These are phyloP conservation scores for Globisporangium heterothallicum DNA, from an alignment of 352 stramenopile genomes.

Conservation along the genomic window DNA sequence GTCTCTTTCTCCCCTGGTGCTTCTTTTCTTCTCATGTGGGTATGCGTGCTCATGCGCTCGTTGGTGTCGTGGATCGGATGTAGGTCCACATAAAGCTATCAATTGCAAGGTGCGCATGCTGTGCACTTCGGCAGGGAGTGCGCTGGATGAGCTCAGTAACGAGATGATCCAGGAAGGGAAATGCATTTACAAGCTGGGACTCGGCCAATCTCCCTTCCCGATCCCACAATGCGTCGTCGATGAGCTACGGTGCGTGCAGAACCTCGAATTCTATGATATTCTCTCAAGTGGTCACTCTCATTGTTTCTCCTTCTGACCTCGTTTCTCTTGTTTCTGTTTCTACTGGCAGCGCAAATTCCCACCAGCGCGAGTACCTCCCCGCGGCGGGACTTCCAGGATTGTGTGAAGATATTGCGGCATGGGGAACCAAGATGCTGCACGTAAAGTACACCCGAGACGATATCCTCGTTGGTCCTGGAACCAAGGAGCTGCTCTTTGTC, in stretches of 20 bases:
- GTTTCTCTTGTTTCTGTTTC: background rate
- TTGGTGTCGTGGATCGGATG: background rate
- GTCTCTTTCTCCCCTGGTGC: background rate
- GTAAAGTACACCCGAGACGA: slow-evolving; percentile 68
- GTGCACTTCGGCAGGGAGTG: slow-evolving; percentile 68
- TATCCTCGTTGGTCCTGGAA: slow-evolving; percentile 83
- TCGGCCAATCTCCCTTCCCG: slow-evolving; percentile 85
- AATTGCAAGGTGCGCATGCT: slow-evolving; percentile 87
- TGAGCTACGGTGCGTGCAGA: slow-evolving; percentile 68
- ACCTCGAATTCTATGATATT: slow-evolving; percentile 16
- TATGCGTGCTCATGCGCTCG: background rate
- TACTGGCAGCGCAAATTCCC: slow-evolving; percentile 55
- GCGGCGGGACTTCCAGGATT: slow-evolving; percentile 71
- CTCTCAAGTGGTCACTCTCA: background rate
- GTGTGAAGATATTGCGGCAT: slow-evolving; percentile 72
- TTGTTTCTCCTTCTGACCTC: background rate
- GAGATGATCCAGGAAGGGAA: slow-evolving; percentile 78
- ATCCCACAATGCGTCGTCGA: slow-evolving; percentile 85
- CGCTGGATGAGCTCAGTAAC: slow-evolving; percentile 83
- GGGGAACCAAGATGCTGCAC: slow-evolving; percentile 49
- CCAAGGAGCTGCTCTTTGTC: slow-evolving; percentile 86
- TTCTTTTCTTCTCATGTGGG: background rate
- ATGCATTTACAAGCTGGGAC: slow-evolving; percentile 78
- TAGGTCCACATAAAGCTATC: slow-evolving; percentile 74
- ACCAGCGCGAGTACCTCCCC: slow-evolving; percentile 79